Evolutionary conservation across 306 rosid species (phyloP), one percentile per base, ranked within the genome.

Genomic region (Citrullus mucosospermus): DNA sequence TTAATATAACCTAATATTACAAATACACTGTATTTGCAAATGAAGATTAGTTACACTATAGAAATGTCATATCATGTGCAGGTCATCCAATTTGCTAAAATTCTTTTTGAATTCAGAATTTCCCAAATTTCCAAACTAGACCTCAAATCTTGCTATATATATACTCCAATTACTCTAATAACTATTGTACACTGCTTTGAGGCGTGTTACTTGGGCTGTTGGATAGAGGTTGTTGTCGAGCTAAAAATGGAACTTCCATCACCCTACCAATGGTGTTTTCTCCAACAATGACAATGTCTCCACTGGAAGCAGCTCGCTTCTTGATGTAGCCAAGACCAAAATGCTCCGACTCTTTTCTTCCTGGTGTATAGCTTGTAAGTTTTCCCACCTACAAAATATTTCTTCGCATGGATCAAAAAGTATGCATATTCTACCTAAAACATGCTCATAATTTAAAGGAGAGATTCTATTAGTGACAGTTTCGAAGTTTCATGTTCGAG

Each of bases 321-420:
- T 91, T 94, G 69, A 94, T 87, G 87, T 90, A 94, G 67, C 96
- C 97, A 62, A 94, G 85, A 79, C 98, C 98, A 36, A 88, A 84
- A 83, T 92, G 89, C 77, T 83, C 91, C 38, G 79, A 82, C 79
- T 83, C 89, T 77, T 86, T 90, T 83, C 88, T 85, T 87, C 97
- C 93, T n/a, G 92, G 77, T 16, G 92, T 75, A 63, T 86, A 92
- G 83, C 98, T 94, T 25, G 96, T 94, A 79, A 94, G 48, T 89
- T 89, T 94, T 44, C 97, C 98, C 82, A 94, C 91, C 97, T 92
- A 89, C 86, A 85, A 34, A 55, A 54, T 55, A 73, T 70, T 59
- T 53, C 68, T 50, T 28, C 20, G 43, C 15, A 58, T 39, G 39
- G 68, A 58, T 76, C 62, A 72, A 4, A 16, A 59, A 17, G 34